Evolutionary conservation across 495 filamentous ascomycete species (phyloP).

Genomic region (Symbiotaphrina buchneri): DNA sequence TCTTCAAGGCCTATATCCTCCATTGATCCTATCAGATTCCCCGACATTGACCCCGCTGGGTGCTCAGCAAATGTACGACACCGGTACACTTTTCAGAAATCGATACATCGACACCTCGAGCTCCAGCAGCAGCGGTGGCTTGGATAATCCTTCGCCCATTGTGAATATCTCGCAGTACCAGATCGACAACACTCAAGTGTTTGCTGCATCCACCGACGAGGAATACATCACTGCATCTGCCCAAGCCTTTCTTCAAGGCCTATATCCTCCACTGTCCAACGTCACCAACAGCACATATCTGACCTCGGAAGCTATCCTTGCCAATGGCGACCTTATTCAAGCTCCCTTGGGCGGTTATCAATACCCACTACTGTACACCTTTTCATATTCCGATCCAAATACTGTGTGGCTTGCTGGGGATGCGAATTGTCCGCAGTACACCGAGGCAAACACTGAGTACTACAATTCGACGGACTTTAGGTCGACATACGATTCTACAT

Average conservation of each 20-base stretch:
- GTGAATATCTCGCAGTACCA: slow-evolving; percentile 17
- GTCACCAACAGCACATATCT: slow-evolving; percentile 15
- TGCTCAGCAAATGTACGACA: slow-evolving; percentile 35
- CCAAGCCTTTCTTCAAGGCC: slow-evolving; percentile 55
- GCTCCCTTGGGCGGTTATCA: slow-evolving; percentile 53
- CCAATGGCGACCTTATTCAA: slow-evolving; percentile 31
- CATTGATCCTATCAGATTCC: slow-evolving; percentile 26
- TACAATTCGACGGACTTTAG: slow-evolving; percentile 15
- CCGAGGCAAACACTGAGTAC: slow-evolving; percentile 16
- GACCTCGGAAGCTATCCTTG: slow-evolving; percentile 19
- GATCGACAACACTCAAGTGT: slow-evolving; percentile 23
- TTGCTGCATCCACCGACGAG: slow-evolving; percentile 21
- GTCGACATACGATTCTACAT: slow-evolving; percentile 14
- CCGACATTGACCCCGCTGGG: slow-evolving; percentile 40
- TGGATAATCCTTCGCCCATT: slow-evolving; percentile 15
- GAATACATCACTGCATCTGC: slow-evolving; percentile 34
- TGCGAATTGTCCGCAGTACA: slow-evolving; percentile 25
- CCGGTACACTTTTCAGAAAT: slow-evolving; percentile 35
- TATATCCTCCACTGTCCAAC: slow-evolving; percentile 46
- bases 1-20: slow-evolving; percentile 65
- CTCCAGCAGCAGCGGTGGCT: slow-evolving; percentile 12
- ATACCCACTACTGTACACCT: slow-evolving; percentile 36
- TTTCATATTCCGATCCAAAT: slow-evolving; percentile 24
- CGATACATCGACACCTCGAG: slow-evolving; percentile 25
- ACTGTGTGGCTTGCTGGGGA: slow-evolving; percentile 34